Conservation (phyloP, 345 rosid genomes). For the Ceriops tagal region DNA sequence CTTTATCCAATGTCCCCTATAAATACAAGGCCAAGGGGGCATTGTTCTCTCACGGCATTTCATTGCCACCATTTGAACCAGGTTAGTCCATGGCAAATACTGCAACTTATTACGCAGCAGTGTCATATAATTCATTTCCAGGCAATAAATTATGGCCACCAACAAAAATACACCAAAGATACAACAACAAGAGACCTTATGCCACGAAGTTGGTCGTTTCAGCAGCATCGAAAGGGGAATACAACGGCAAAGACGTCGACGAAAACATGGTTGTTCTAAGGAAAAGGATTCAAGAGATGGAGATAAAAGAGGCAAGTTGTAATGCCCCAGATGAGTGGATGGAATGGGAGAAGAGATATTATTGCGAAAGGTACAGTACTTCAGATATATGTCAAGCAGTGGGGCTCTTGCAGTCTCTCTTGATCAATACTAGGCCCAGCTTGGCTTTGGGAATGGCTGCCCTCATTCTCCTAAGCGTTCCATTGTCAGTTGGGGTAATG, state of each 20-base stretch:
- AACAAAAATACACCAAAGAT: too few relatives aligned
- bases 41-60: too few relatives aligned
- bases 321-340: not conserved
- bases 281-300: constrained; percentile 22
- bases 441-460: constrained; percentile 3
- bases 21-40: too few relatives aligned
- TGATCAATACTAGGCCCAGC: constrained; percentile 3
- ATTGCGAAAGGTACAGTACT: not conserved
- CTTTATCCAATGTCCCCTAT: too few relatives aligned
- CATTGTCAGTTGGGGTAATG: not conserved
- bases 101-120: too few relatives aligned
- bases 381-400: not conserved
- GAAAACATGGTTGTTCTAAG: constrained; percentile 13
- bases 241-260: not conserved
- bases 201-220: not conserved
- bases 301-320: not conserved
- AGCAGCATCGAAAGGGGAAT: not conserved
- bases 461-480: not conserved
- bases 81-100: too few relatives aligned
- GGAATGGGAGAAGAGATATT: not conserved
- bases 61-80: too few relatives aligned
- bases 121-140: too few relatives aligned
- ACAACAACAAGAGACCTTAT: not conserved
- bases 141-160: too few relatives aligned
- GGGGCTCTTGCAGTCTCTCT: constrained; percentile 2